Base-by-base conservation (phyloP, 2,329 filamentous ascomycete species). In the Cercospora sesami region DNA sequence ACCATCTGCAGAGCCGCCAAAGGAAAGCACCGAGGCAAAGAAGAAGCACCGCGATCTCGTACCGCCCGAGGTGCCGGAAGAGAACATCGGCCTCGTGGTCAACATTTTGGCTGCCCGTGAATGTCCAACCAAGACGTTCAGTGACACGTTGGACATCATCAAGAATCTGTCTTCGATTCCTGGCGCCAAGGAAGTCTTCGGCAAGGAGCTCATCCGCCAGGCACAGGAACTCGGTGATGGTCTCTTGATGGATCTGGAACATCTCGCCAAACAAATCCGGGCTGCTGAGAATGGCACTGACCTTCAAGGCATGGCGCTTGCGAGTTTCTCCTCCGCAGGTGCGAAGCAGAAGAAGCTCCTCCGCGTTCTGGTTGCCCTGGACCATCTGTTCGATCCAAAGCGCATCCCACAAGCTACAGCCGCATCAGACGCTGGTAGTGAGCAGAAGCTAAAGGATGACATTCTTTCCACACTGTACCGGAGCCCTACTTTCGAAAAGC, bases 291-390 rank as follows among this genome's bases (percentile, higher is more conserved):
- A 91, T 26, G 93, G 94, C 59, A 97, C 94, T 0, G 95, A 99
- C 78, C 93, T 99, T 65, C 95, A 99, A 80, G 94, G 94, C 48
- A 88, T 98, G 73, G 94, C 95, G 23, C 85, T 98, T 28, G 89
- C 93, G 70, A 98, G 97, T 78, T 99, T 99, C 80, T 98, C 95
- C 0, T 94, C 95, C 4, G 91, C 94, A 53, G 94, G 93, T 64
- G 97, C 96, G 1, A 95, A 98, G 76, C 95, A 99, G 80, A 94
- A 96, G 76, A 99, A 99, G 81, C 84, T 99, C 51, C 86, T 99
- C 31, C 90, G 95, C 69, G 92, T 97, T 14, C 83, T 99, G 65
- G 97, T 94, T 10, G 96, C 96, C 12, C 86, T 99, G 58, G 96
- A 99, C 78, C 96, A 98, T 79, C 85, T 99, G 55, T 98, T 98